These are phyloP conservation scores for Aspergillus brasiliensis DNA, from an alignment of 2,329 filamentous ascomycete species.

Conservation along the genomic window DNA sequence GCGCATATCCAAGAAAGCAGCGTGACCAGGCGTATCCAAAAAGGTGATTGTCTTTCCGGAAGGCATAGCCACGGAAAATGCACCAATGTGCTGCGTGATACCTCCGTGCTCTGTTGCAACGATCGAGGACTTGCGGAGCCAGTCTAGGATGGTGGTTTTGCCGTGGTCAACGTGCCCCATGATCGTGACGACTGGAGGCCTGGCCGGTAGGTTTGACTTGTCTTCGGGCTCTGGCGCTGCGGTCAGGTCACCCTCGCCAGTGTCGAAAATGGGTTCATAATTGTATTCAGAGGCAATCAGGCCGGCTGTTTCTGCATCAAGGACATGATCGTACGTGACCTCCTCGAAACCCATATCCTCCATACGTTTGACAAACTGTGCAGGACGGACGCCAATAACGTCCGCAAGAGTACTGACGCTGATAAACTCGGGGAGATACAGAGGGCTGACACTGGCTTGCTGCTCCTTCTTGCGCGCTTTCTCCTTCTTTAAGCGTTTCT, in stretches of 20 bases:
- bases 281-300: slow-evolving; percentile 91
- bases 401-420: slow-evolving; percentile 80
- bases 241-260: slow-evolving; percentile 68
- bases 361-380: slow-evolving; percentile 73
- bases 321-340: slow-evolving; percentile 76
- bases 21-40: slow-evolving; percentile 93
- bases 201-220: slow-evolving; percentile 65
- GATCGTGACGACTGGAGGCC: slow-evolving; percentile 95
- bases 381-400: slow-evolving; percentile 69
- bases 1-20: slow-evolving; percentile 93
- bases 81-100: slow-evolving; percentile 98
- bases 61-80: slow-evolving; percentile 87
- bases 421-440: slow-evolving; percentile 88
- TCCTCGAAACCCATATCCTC: slow-evolving; percentile 88
- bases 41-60: slow-evolving; percentile 92
- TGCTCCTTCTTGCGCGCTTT: slow-evolving; percentile 45
- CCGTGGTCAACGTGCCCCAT: slow-evolving; percentile 99
- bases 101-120: slow-evolving; percentile 91
- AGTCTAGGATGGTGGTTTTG: slow-evolving; percentile 95
- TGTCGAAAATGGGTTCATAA: slow-evolving; percentile 78
- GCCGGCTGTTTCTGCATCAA: slow-evolving; percentile 87
- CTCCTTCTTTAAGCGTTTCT: slow-evolving; percentile 45
- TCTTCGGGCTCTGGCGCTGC: slow-evolving; percentile 70
- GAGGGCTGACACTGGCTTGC: slow-evolving; percentile 54
- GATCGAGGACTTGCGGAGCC: slow-evolving; percentile 86